These are phyloP conservation scores for Diaporthe nobilis DNA, from an alignment of 2,329 filamentous ascomycete genomes.

Conservation along the genomic window DNA sequence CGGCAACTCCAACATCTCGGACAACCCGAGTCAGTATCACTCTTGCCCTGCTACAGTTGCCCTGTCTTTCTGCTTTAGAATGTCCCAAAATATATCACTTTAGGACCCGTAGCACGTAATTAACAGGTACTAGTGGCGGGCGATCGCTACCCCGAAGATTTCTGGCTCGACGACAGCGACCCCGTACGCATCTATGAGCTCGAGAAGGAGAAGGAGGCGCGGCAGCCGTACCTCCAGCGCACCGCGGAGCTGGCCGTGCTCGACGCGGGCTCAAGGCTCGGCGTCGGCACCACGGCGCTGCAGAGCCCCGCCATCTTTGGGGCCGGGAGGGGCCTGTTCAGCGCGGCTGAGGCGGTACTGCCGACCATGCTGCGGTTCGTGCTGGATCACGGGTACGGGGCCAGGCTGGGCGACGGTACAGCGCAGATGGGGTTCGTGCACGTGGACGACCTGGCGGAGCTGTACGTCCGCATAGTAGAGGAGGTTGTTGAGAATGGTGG, in stretches of 20 bases:
- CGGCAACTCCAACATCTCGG: slow-evolving; percentile 60
- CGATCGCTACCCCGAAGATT: slow-evolving; percentile 47
- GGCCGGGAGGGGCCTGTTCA: slow-evolving; percentile 57
- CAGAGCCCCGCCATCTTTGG: slow-evolving; percentile 65
- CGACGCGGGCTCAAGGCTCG: slow-evolving; percentile 53
- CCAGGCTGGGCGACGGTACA: slow-evolving; percentile 8
- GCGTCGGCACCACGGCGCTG: slow-evolving; percentile 61
- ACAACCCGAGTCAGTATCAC: slow-evolving; percentile 49
- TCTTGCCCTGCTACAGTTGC: too few relatives aligned
- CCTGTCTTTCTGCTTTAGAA: too few relatives aligned
- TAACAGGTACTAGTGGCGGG: slow-evolving; percentile 47
- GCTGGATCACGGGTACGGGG: slow-evolving; percentile 3
- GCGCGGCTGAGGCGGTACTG: slow-evolving; percentile 56
- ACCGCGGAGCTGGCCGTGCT: slow-evolving; percentile 60
- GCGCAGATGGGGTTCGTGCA: slow-evolving; percentile 14
- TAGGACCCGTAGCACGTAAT: too few relatives aligned
- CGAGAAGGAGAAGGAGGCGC: slow-evolving; percentile 53
- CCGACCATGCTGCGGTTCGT: slow-evolving; percentile 43
- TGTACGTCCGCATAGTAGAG: slow-evolving; percentile 1
- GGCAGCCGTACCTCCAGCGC: slow-evolving; percentile 58
- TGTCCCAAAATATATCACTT: too few relatives aligned
- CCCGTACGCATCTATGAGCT: slow-evolving; percentile 59
- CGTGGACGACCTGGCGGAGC: slow-evolving; percentile 21
- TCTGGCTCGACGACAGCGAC: slow-evolving; percentile 56
- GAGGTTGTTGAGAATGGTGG: slow-evolving; percentile 13